Conservation (phyloP, 108 stramenopile species). For the Halocafeteria seosinensis region DNA sequence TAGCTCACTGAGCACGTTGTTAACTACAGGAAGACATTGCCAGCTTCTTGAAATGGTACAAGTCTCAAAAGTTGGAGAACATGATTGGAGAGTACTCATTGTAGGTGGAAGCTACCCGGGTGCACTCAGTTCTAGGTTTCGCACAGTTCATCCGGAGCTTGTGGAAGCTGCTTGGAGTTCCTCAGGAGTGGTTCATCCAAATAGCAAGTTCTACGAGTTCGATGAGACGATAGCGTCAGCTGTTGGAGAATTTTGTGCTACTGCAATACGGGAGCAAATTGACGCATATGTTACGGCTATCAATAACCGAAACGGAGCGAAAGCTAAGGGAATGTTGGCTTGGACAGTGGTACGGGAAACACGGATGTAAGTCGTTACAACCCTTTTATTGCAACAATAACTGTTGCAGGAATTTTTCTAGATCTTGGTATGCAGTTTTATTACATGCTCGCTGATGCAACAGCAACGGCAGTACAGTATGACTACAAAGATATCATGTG, state of each 20-base stretch:
- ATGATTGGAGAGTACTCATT: not conserved
- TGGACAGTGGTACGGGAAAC: no score
- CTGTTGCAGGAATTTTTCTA: no score
- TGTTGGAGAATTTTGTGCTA: not conserved
- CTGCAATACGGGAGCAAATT: not conserved
- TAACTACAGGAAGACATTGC: conserved; percentile 9
- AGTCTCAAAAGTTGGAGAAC: not conserved
- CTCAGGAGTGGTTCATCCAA: conserved; percentile 13
- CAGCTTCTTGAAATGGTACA: conserved; percentile 8
- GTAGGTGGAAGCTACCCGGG: conserved; percentile 20
- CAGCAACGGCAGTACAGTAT: conserved; percentile 18
- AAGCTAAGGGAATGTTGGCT: no score
- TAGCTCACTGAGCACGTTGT: no score
- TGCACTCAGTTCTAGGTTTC: conserved; percentile 6
- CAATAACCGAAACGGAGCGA: no score
- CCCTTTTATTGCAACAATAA: no score
- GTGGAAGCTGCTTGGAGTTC: conserved; percentile 4
- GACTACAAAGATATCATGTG: conserved; percentile 8
- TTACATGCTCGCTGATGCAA: conserved; percentile 20
- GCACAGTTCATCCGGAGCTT: conserved; percentile 3
- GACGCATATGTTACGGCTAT: conserved; percentile 8
- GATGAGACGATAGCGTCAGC: conserved; percentile 11
- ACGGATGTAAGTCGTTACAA: no score
- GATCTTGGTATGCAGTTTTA: conserved; percentile 12
- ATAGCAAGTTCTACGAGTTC: conserved; percentile 5